A percentile compares a stretch with the other conserved stretches of the same genome.
These are phyloP conservation scores for Podospora appendiculata DNA, from an alignment of 495 filamentous ascomycete species.

Conservation along the genomic window DNA sequence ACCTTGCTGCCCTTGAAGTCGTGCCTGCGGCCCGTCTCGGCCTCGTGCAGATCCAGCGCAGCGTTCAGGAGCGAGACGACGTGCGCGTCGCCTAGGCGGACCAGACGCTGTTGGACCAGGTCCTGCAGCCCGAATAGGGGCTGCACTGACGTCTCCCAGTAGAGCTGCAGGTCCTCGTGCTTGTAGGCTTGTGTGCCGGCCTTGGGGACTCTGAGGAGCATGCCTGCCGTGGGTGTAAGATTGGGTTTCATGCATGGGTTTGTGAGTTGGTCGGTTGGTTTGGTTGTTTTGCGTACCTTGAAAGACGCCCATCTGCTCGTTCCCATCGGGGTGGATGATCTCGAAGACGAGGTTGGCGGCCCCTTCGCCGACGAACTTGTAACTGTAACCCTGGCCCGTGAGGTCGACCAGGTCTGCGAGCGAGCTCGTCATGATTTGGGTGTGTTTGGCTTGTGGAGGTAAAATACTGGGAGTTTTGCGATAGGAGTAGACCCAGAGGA, in stretches of 20 bases:
- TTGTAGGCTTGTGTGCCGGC: slow-evolving; percentile 45
- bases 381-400: slow-evolving; percentile 5
- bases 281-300: too few species aligned
- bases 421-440: background rate
- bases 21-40: slow-evolving; percentile 36
- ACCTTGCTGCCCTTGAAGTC: slow-evolving; percentile 51
- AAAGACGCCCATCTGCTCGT: background rate
- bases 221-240: slow-evolving; percentile 22
- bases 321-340: slow-evolving; percentile 10
- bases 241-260: too few species aligned
- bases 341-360: slow-evolving; percentile 67
- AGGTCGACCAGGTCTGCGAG: slow-evolving; percentile 1
- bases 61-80: slow-evolving; percentile 40
- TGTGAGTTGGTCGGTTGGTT: too few species aligned
- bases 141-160: slow-evolving; percentile 49
- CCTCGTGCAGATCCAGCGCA: slow-evolving; percentile 31
- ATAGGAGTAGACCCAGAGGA: background rate
- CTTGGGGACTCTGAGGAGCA: slow-evolving; percentile 62
- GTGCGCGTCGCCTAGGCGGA: slow-evolving; percentile 35
- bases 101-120: slow-evolving; percentile 53
- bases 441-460: background rate
- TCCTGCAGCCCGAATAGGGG: slow-evolving; percentile 50
- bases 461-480: background rate
- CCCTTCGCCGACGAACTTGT: slow-evolving; percentile 47
- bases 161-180: slow-evolving; percentile 46